Evolutionary conservation across 2,329 filamentous ascomycete genomes (phyloP), one percentile per base, ranked within the genome.

Genomic region (Cryphonectria japonica): DNA sequence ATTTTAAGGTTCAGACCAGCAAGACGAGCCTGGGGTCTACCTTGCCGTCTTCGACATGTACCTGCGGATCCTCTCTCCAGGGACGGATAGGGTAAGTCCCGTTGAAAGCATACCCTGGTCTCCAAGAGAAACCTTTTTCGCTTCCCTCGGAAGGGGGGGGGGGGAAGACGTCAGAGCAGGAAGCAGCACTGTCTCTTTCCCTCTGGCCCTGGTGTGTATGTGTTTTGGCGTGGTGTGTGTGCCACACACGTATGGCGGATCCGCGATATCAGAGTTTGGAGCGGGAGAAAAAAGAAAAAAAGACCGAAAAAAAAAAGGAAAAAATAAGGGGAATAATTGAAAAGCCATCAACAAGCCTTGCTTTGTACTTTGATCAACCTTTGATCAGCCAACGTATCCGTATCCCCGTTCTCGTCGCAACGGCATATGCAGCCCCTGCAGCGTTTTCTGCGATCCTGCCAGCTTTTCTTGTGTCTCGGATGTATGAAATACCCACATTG

Each of bases 341-440:
- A 50, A 3, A 50, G 46, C 19, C 46, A 50, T n/a, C 46, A 3
- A 39, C 34, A 66, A 14, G n/a, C 60, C 7, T 41, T n/a, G 19
- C 46, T n/a, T 50, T 60, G 34, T 39, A 57, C 19, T 39, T 46
- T 46, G n/a, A 50, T 54, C 32, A 62, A 22, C 59, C 41, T 9
- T 7, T 50, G 46, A 50, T 50, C 46, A 50, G 46, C 46, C 46
- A 50, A 50, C 46, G 19, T 50, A 32, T 60, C 43, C 59, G 26
- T 29, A 57, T 67, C 52, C 69, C 57, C 66, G 39, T 57, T 68
- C 50, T 50, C 26, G 50, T 50, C 41, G 37, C 63, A 57, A 62
- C 69, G 66, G 57, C 71, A 63, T 37, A 63, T 67, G 71, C 52
- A 69, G 54, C 67, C 66, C 68, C 68, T 72, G 70, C 54, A 63